phyloP scores from a whole-genome alignment of 73 alveolate genomes.

The Effrenium voratum region DNA sequence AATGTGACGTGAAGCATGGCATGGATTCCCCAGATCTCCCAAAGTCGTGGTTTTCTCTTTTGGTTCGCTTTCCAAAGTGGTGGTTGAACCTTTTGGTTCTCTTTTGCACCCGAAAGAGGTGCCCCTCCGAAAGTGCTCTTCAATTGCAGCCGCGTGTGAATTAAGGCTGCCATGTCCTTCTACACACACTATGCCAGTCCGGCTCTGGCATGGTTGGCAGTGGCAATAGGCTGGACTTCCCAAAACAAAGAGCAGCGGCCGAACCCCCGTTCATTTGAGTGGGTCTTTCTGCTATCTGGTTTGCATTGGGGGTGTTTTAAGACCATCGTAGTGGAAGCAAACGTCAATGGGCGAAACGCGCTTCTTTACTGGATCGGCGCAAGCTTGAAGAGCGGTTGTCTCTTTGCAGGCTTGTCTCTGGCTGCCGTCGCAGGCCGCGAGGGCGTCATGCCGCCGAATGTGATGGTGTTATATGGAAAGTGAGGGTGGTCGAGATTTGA shows the following conservation, averaged over 20 bases:
- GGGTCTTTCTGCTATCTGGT: too few species aligned
- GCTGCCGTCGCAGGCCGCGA: background rate
- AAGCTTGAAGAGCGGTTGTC: too few species aligned
- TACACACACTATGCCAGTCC: constrained; percentile 63
- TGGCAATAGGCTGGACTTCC: constrained; percentile 14
- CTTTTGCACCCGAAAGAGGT: background rate
- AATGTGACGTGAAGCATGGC: background rate
- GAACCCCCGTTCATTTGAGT: too few species aligned
- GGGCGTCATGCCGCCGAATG: background rate
- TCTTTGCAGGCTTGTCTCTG: background rate
- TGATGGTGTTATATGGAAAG: too few species aligned
- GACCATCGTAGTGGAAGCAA: too few species aligned
- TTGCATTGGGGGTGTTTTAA: too few species aligned
- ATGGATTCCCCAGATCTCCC: background rate
- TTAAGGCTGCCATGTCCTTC: constrained; percentile 66
- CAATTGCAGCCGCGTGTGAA: background rate
- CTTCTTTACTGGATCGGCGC: too few species aligned
- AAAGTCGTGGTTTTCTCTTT: background rate
- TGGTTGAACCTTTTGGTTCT: background rate
- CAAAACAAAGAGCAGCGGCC: too few species aligned
- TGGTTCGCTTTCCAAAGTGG: background rate
- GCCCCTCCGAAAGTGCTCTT: background rate
- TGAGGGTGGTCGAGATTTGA: too few species aligned
- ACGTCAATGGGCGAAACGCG: too few species aligned
- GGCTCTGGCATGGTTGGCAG: constrained; percentile 47